A percentile compares a stretch with the other conserved stretches of the same genome.
phyloP scores from a whole-genome alignment of 192 early-diverging fungal genomes.

The Obelidium mucronatum region DNA sequence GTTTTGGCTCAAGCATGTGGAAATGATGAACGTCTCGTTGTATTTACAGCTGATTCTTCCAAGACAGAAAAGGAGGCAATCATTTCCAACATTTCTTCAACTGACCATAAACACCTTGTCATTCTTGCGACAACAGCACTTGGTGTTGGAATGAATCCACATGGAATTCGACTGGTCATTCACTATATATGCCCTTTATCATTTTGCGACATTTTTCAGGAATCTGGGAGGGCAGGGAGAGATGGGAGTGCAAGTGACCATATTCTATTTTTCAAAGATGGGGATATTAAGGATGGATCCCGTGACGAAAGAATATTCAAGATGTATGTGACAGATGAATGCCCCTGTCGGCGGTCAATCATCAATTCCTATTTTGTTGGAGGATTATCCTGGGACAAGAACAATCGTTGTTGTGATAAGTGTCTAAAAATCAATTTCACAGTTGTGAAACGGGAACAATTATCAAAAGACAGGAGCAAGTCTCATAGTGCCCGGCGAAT shows the following conservation, averaged over 20 bases:
- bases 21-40: not conserved
- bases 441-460: no score
- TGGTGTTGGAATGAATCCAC: not conserved
- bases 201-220: not conserved
- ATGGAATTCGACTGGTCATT: not conserved
- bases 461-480: no score
- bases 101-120: no score
- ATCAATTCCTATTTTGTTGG: constrained; percentile 13
- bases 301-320: not conserved
- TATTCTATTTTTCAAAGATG: not conserved
- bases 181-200: not conserved
- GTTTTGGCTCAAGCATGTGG: not conserved
- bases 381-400: not conserved
- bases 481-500: no score
- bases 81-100: no score
- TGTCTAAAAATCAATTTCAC: no score
- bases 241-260: not conserved
- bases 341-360: not conserved
- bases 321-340: not conserved
- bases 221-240: not conserved
- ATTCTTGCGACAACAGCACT: not conserved
- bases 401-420: not conserved
- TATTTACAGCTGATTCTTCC: not conserved
- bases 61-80: not conserved
- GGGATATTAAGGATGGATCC: not conserved